A percentile compares a stretch with the other conserved stretches of the same genome.
These are phyloP conservation scores for Candida glaebosa DNA, from an alignment of 805 yeast species.

Conservation along the genomic window DNA sequence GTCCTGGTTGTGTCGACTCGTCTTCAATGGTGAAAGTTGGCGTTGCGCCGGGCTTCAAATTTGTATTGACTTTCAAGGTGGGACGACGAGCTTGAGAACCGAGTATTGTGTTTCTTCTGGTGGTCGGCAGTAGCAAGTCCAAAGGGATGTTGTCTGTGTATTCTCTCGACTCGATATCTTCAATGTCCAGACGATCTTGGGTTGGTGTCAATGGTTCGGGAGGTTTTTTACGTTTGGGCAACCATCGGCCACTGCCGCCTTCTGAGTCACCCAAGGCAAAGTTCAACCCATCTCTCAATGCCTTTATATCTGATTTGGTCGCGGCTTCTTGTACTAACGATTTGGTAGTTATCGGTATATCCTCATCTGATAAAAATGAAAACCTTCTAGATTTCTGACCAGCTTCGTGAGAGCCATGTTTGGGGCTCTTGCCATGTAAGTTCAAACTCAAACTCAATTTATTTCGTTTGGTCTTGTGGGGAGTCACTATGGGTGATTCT, in stretches of 20 bases:
- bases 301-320: conserved; percentile 21
- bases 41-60: not conserved
- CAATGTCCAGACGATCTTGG: conserved; percentile 6
- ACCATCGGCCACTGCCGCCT: conserved; percentile 24
- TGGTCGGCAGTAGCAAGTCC: not conserved
- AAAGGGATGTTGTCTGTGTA: conserved; percentile 3
- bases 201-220: conserved; percentile 13
- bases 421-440: not conserved
- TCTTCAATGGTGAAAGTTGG: not conserved
- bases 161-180: conserved; percentile 4
- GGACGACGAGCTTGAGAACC: not conserved
- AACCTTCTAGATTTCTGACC: not conserved
- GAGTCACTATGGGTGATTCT: not conserved
- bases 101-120: not conserved
- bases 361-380: not conserved
- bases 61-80: conserved; percentile 1
- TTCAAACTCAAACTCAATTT: not conserved
- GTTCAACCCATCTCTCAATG: conserved; percentile 29
- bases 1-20: not conserved
- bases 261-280: conserved; percentile 30
- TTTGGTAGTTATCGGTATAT: not conserved
- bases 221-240: conserved; percentile 16
- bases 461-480: not conserved
- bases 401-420: not conserved
- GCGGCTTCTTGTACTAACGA: conserved; percentile 5